Evolutionary conservation across 2,329 filamentous ascomycete species (phyloP).

Genomic region (Pseudopyricularia javanii): DNA sequence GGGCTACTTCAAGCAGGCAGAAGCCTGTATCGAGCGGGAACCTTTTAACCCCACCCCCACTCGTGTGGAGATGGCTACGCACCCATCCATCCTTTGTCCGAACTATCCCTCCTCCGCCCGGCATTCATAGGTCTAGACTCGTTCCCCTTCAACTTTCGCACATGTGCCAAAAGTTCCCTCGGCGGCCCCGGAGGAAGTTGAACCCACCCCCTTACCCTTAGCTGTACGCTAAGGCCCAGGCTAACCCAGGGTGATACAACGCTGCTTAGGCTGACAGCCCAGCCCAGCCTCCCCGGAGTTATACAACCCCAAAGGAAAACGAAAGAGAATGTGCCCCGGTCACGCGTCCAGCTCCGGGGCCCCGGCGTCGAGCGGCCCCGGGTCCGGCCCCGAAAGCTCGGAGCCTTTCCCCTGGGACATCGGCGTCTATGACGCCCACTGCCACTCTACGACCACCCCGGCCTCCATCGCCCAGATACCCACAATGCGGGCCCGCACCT

Average conservation of each 20-base stretch:
- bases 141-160: background rate
- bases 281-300: background rate
- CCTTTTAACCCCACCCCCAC: background rate
- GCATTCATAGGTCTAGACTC: background rate
- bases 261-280: background rate
- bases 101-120: background rate
- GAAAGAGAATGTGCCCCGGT: background rate
- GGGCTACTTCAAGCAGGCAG: background rate
- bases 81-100: background rate
- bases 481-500: slow-evolving; percentile 49
- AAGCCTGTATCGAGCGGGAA: no score
- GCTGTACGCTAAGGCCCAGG: background rate
- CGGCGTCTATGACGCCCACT: slow-evolving; percentile 68
- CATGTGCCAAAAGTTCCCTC: background rate
- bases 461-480: slow-evolving; percentile 43
- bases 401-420: slow-evolving; percentile 54
- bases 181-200: background rate
- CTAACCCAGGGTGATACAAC: background rate
- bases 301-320: background rate
- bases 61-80: no score
- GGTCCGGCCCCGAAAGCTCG: background rate
- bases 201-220: background rate
- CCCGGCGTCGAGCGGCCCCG: background rate
- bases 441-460: slow-evolving; percentile 74
- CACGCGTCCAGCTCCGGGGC: background rate